A percentile compares a stretch with the other conserved stretches of the same genome.
phyloP scores from a whole-genome alignment of 495 filamentous ascomycete genomes.

The Amniculicola lignicola region DNA sequence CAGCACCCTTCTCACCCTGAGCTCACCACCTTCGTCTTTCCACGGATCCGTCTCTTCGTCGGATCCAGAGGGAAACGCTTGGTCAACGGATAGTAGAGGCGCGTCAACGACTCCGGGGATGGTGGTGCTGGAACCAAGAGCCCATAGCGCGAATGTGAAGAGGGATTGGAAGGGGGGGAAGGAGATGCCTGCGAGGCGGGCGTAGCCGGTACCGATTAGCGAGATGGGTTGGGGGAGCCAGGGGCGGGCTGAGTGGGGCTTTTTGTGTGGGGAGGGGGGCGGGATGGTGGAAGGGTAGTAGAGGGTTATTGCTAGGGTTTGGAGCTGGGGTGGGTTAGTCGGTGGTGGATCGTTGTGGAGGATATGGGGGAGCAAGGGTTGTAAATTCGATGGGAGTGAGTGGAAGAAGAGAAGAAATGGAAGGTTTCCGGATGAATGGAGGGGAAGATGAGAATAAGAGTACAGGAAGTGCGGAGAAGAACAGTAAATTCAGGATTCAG shows the following conservation, averaged over 20 bases:
- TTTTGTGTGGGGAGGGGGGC: not conserved
- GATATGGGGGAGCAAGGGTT: not conserved
- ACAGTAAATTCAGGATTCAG: no score
- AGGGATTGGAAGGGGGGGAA: slow-evolving; percentile 40
- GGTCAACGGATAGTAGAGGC: slow-evolving; percentile 17
- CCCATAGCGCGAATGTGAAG: slow-evolving; percentile 49
- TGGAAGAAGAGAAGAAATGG: not conserved
- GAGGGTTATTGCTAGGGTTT: slow-evolving; percentile 27
- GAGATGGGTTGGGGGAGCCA: slow-evolving; percentile 53
- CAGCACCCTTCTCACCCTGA: not conserved
- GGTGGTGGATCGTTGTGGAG: not conserved
- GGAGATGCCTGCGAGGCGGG: slow-evolving; percentile 40
- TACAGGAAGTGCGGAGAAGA: no score
- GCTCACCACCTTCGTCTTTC: not conserved
- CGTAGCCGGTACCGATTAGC: slow-evolving; percentile 48
- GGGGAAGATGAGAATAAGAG: no score
- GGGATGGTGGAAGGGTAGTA: slow-evolving; percentile 21
- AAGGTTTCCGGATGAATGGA: not conserved
- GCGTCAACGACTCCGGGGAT: slow-evolving; percentile 26
- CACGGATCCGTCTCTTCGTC: not conserved
- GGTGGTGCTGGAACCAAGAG: slow-evolving; percentile 41
- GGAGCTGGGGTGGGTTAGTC: slow-evolving; percentile 6
- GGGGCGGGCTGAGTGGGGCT: slow-evolving; percentile 35
- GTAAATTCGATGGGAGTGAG: not conserved
- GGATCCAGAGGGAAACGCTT: not conserved